phyloP scores from a whole-genome alignment of 2,329 filamentous ascomycete genomes.

The Didymella keratinophila region DNA sequence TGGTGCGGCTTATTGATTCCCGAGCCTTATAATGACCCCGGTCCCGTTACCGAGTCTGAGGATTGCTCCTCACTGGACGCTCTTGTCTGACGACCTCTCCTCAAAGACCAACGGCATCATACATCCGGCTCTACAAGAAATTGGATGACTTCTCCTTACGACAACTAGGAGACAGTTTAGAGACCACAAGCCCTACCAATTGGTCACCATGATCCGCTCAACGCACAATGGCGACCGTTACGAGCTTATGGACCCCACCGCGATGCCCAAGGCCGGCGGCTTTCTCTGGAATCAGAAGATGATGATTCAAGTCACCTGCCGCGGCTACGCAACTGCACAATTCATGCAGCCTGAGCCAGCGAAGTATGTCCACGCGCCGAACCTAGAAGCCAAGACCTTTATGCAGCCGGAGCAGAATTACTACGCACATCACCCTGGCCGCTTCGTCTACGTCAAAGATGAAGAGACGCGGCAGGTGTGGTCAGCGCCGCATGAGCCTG shows the following conservation, averaged over 20 bases:
- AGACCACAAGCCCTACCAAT: constrained; percentile 18
- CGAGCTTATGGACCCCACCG: constrained; percentile 63
- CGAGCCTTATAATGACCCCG: constrained; percentile 33
- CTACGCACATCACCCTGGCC: constrained; percentile 65
- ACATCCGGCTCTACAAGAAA: neutral
- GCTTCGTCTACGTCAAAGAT: constrained; percentile 67
- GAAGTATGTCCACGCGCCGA: constrained; percentile 67
- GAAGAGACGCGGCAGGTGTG: constrained; percentile 61
- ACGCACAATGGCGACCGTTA: constrained; percentile 62
- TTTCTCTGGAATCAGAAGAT: constrained; percentile 69
- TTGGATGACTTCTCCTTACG: neutral
- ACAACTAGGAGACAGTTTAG: constrained; percentile 22
- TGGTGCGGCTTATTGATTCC: constrained; percentile 33
- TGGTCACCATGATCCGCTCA: constrained; percentile 44
- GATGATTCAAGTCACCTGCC: constrained; percentile 68
- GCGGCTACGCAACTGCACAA: constrained; percentile 65
- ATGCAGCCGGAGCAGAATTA: constrained; percentile 69
- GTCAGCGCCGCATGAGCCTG: constrained; percentile 65
- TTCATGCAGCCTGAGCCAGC: constrained; percentile 69
- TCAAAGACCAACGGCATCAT: neutral
- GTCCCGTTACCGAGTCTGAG: neutral
- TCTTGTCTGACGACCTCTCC: neutral
- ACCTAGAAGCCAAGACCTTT: constrained; percentile 66
- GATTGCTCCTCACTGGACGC: neutral
- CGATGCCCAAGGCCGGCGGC: constrained; percentile 63